Evolutionary conservation across 2,329 filamentous ascomycete species (phyloP), one percentile per base, ranked within the genome.

Genomic region (Diaporthe citrichinensis): DNA sequence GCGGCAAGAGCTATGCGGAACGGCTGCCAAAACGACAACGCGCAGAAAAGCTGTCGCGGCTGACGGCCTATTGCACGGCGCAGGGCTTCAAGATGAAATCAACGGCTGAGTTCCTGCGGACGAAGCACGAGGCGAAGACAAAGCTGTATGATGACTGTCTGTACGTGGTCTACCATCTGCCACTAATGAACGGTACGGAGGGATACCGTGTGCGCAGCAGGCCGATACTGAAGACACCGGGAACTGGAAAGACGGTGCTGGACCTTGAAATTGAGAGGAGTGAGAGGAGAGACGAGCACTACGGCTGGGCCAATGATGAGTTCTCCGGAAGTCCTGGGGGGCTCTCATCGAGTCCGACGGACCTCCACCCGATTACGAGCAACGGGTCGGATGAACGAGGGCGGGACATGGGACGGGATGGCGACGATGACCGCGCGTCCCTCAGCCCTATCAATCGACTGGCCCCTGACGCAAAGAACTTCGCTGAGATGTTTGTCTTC

Each of bases 81-180:
- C 95, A 98, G 84, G 94, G 94, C 10, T 98, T 96, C 86, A 98
- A 96, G 85, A 92, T 98, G 86, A 93, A 94, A 80, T 91, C 93
- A 36, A 95, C 95, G n/a, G 95, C 96, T 20, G 92, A 94, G 46
- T 99, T 99, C 82, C 88, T 98, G 77, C 93, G 94, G 79, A 94
- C 94, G 78, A 93, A 93, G 80, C 97, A 99, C 85, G 93, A 94
- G 44, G 96, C 96, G 1, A 94, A 95, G 85, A 98, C 96, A 20
- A 99, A 99, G 85, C 89, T 98, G 7, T 99, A 99, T 84, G 97
- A 99, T 83, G 97, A 99, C 84, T 99, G 97, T 82, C 87, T 99
- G 34, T 99, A 99, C 82, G 95, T 93, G 36, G 96, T 98, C 65
- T 99, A 99, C 84, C 96, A 98, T 82, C 87, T 98, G 41, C 97